Conservation (phyloP, 495 filamentous ascomycete species). For the Pseudevernia furfuracea region DNA sequence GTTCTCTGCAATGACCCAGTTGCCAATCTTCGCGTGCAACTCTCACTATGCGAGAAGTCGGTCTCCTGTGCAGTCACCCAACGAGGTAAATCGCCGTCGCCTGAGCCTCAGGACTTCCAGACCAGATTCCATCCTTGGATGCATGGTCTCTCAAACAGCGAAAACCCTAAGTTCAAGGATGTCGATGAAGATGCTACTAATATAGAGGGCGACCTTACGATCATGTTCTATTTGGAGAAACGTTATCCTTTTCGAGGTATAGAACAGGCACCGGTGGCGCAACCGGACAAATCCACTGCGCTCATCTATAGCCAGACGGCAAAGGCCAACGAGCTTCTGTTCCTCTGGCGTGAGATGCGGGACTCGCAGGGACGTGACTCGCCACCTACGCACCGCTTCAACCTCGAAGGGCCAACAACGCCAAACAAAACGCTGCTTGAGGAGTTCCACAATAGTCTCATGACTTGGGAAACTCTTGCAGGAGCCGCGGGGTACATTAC, state of each 20-base stretch:
- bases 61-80: constrained; percentile 41
- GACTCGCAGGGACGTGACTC: constrained; percentile 6
- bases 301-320: constrained; percentile 34
- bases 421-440: constrained; percentile 20
- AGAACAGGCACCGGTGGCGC: constrained; percentile 27
- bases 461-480: constrained; percentile 44
- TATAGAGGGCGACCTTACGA: constrained; percentile 40
- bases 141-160: constrained; percentile 24
- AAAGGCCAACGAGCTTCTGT: constrained; percentile 34
- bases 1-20: constrained; percentile 46
- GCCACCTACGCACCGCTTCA: constrained; percentile 16
- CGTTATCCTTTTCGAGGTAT: constrained; percentile 34
- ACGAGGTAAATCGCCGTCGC: constrained; percentile 7
- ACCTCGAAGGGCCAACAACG: constrained; percentile 17
- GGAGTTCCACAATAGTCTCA: constrained; percentile 33
- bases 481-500: constrained; percentile 48
- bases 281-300: constrained; percentile 29
- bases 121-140: constrained; percentile 24
- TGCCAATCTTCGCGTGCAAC: constrained; percentile 48
- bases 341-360: constrained; percentile 32
- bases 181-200: constrained; percentile 42
- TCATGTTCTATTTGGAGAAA: constrained; percentile 50
- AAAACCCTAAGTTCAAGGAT: constrained; percentile 45
- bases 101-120: constrained; percentile 7
- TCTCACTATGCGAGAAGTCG: constrained; percentile 53